Conservation (phyloP, 1,284 basidiomycete genomes). For the Spongispora temasekensis region DNA sequence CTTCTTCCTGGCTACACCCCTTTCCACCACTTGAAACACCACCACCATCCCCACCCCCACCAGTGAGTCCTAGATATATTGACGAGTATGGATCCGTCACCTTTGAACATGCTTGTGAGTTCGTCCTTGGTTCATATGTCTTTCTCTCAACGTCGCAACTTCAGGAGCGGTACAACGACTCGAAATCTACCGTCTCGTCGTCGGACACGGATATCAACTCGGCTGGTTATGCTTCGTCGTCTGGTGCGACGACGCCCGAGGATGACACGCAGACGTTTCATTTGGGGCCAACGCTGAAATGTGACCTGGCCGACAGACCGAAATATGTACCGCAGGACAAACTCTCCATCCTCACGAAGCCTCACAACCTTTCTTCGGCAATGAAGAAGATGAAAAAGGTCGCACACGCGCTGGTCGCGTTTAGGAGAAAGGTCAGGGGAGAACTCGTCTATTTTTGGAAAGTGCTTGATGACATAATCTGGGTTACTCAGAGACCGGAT, state of each 20-base stretch:
- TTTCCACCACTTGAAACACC: no score
- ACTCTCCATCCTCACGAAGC: constrained; percentile 11
- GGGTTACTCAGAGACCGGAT: constrained; percentile 18
- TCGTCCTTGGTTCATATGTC: neutral
- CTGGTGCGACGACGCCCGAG: constrained; percentile 35
- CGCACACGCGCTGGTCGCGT: constrained; percentile 18
- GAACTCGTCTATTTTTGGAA: no score
- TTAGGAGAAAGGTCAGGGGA: constrained; percentile 27
- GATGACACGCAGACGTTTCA: constrained; percentile 29
- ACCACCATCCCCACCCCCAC: no score
- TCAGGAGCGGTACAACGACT: constrained; percentile 20
- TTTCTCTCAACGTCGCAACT: no score
- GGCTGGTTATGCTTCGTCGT: constrained; percentile 28
- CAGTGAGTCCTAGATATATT: constrained; percentile 12
- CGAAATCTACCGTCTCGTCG: constrained; percentile 23
- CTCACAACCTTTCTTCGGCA: constrained; percentile 17
- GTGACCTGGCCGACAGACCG: constrained; percentile 9
- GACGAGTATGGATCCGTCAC: constrained; percentile 9
- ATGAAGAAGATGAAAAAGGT: constrained; percentile 26
- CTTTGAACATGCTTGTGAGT: constrained; percentile 20
- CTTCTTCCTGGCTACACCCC: no score
- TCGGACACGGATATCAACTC: constrained; percentile 29
- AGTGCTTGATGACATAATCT: neutral
- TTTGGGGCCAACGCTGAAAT: constrained; percentile 15
- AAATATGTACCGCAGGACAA: constrained; percentile 7